A percentile compares a stretch with the other conserved stretches of the same genome.
phyloP scores from a whole-genome alignment of 2,329 filamentous ascomycete species.

The Paecilomyces sp. region DNA sequence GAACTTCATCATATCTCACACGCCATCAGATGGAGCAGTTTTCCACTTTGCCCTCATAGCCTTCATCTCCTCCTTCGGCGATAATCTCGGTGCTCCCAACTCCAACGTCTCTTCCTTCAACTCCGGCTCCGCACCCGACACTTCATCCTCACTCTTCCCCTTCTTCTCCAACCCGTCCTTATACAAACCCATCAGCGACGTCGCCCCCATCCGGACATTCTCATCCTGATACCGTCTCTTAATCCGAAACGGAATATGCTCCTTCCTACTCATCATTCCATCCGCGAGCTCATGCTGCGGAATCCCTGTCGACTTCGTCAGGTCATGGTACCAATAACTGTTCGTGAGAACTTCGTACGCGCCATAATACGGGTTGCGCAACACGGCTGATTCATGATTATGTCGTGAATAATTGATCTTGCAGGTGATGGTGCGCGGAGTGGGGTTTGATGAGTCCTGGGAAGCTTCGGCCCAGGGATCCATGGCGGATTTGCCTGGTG shows the following conservation, averaged over 20 bases:
- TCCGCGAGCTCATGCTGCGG: conserved; percentile 25
- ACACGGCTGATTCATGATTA: conserved; percentile 20
- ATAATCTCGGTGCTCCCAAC: neutral
- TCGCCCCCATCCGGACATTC: conserved; percentile 16
- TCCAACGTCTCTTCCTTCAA: conserved; percentile 1
- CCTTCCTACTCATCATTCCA: conserved; percentile 20
- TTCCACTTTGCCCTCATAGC: neutral
- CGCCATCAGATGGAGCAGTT: neutral
- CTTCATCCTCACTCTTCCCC: conserved; percentile 1
- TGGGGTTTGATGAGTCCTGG: neutral
- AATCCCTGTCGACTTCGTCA: conserved; percentile 16
- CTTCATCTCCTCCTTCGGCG: neutral
- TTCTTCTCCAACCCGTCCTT: conserved; percentile 11
- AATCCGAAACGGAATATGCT: conserved; percentile 9
- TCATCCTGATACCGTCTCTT: conserved; percentile 12
- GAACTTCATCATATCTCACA: neutral
- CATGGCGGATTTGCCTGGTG: neutral
- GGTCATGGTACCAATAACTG: conserved; percentile 19
- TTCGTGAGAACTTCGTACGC: conserved; percentile 16
- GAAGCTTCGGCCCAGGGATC: neutral
- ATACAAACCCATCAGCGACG: conserved; percentile 18
- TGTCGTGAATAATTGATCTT: conserved; percentile 18
- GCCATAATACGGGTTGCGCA: conserved; percentile 25
- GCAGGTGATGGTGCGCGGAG: conserved; percentile 13
- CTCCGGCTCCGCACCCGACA: neutral